Percentiles rank a stretch among this genome's conserved stretches.
Evolutionary conservation across 345 rosid genomes (phyloP).

Genomic region (Eucalyptus guilfoylei): DNA sequence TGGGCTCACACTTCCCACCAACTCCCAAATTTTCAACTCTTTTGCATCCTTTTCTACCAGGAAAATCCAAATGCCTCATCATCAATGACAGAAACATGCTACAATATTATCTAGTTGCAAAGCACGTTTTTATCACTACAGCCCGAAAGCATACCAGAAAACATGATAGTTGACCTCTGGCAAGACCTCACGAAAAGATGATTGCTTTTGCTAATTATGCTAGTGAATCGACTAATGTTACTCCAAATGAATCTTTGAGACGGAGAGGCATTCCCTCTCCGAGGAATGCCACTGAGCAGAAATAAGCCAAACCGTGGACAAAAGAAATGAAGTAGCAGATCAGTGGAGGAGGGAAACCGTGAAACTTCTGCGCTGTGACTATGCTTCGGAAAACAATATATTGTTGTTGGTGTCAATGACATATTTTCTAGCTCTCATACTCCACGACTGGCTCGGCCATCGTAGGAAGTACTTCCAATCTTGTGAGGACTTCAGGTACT

Average conservation of each 20-base stretch:
- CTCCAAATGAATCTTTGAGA: not conserved
- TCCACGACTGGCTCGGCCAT: conserved; percentile 24
- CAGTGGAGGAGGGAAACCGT: not conserved
- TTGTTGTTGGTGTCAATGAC: not conserved
- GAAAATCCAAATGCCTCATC: not conserved
- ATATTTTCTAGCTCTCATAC: conserved; percentile 44
- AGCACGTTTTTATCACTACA: not conserved
- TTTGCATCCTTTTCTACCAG: not conserved
- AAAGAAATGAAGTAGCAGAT: not conserved
- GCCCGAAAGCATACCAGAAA: not conserved
- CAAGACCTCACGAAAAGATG: not conserved
- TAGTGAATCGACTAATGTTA: not conserved
- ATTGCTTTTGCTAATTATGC: not conserved
- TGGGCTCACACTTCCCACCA: not conserved
- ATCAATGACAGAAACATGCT: not conserved
- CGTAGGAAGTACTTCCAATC: conserved; percentile 41
- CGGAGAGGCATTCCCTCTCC: not conserved
- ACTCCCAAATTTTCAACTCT: not conserved
- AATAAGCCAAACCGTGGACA: not conserved
- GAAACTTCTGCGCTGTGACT: not conserved
- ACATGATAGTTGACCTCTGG: not conserved
- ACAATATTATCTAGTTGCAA: not conserved
- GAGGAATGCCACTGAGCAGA: not conserved
- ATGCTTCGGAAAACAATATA: not conserved
- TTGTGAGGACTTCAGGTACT: conserved; percentile 81